Evolutionary conservation across 1,284 basidiomycete species (phyloP).

Genomic region (Ceratobasidium sp.): DNA sequence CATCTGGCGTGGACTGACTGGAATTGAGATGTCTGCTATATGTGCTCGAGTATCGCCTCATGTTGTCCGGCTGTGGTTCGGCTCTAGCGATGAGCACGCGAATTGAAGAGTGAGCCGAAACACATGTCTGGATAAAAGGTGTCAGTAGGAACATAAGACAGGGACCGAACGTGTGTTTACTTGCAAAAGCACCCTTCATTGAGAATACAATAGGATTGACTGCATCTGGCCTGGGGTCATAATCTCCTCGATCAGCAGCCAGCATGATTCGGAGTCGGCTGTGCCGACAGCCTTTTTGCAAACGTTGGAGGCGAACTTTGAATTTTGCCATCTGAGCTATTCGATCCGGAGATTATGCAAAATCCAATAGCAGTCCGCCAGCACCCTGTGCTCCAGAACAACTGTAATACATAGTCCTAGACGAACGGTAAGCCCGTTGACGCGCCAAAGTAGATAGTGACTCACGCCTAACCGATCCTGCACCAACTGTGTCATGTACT

Average conservation of each 20-base stretch:
- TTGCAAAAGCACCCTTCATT: slow-evolving; percentile 94
- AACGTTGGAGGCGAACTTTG: slow-evolving; percentile 97
- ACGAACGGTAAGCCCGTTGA: slow-evolving; percentile 43
- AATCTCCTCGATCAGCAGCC: slow-evolving; percentile 84
- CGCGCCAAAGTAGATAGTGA: slow-evolving; percentile 47
- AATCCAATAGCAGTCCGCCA: slow-evolving; percentile 77
- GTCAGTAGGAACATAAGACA: slow-evolving; percentile 40
- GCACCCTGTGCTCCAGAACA: slow-evolving; percentile 84
- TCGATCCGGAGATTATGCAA: slow-evolving; percentile 80
- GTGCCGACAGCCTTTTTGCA: slow-evolving; percentile 91
- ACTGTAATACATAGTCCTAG: slow-evolving; percentile 96
- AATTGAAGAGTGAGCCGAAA: slow-evolving; percentile 80
- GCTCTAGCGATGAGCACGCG: slow-evolving; percentile 63
- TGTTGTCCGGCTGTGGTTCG: slow-evolving; percentile 74
- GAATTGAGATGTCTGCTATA: slow-evolving; percentile 84
- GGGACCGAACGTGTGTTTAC: slow-evolving; percentile 62
- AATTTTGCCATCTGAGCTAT: slow-evolving; percentile 86
- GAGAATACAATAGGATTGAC: slow-evolving; percentile 76
- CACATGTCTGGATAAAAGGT: slow-evolving; percentile 71
- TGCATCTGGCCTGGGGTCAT: slow-evolving; percentile 73
- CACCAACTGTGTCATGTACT: slow-evolving; percentile 78
- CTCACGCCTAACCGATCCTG: slow-evolving; percentile 90
- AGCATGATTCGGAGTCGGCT: slow-evolving; percentile 73
- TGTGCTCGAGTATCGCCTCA: slow-evolving; percentile 77
- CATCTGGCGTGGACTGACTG: slow-evolving; percentile 64